Evolutionary conservation across 345 rosid species (phyloP), one percentile per base, ranked within the genome.

Genomic region (Jatropha curcas): DNA sequence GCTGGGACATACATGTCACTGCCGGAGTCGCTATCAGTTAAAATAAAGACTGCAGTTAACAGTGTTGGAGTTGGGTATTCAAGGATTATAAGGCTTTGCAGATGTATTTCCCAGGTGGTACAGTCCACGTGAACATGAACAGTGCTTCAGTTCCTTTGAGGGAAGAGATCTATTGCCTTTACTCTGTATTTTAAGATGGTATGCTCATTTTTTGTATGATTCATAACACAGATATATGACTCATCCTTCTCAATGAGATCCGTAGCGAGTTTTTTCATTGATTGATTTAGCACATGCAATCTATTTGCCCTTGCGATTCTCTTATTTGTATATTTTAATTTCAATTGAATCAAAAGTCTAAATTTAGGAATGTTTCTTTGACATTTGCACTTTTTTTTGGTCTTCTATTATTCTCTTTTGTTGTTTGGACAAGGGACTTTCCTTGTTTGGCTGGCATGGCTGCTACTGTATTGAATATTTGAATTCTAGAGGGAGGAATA

Each of bases 81-180:
- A 19, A 86, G 94, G 80, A 80, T 90, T 57, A 19, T 81, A 71
- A 81, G 87, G 79, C 81, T 86, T 45, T 85, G 90, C 79, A 79
- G 62, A 68, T 74, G 89, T 80, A 72, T 86, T 73, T 83, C 92
- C 33, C 62, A 77, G 62, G 77, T 68, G 71, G 4, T 85, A 65
- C 80, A 64, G 69, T 51, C 71, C 67, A 56, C 60, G 34, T 75
- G 75, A 67, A 75, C 68, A 50, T 73, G 67, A 76, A 37, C 39
- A 22, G 4, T 48, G 41, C 19, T 19, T 48, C 19, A 8, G 22
- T 65, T 65, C 50, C 13, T 45, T 19, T 25, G 19, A 14, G 31
- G 43, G 45, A 33, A 52, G 30, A 55, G 45, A 56, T 31, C 27
- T 10, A 37, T 20, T 35, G 4, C 31, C 53, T 67, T 9, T 4